phyloP scores from a whole-genome alignment of 208 protist species.

The Crithidia thermophila region DNA sequence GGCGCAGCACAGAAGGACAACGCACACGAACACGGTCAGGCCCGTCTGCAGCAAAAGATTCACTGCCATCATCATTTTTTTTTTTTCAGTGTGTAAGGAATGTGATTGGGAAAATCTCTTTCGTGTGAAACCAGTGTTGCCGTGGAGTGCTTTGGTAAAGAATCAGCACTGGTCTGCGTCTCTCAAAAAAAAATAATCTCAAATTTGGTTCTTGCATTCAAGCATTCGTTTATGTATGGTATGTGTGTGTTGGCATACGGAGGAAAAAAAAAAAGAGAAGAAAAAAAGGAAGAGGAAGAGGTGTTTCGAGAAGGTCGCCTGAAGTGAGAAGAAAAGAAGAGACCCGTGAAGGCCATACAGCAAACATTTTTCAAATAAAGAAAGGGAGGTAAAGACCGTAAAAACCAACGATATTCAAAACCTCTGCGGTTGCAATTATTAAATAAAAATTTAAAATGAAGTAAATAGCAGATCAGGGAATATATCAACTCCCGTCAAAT shows the following conservation, averaged over 20 bases:
- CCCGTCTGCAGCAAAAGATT: constrained; percentile 1
- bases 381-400: background rate
- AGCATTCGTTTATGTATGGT: background rate
- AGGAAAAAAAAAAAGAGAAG: background rate
- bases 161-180: no score
- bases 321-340: background rate
- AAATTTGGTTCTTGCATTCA: background rate
- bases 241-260: background rate
- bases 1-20: background rate
- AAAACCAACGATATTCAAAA: background rate
- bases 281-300: background rate
- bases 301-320: background rate
- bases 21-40: background rate
- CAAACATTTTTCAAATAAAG: background rate
- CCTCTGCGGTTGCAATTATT: background rate
- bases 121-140: no score
- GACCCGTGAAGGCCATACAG: background rate
- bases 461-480: no score
- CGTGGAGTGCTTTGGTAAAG: no score
- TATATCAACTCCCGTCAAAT: no score
- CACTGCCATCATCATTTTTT: background rate
- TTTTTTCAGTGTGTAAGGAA: background rate
- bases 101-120: background rate
- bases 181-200: no score
- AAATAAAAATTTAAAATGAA: background rate